Percentiles rank a stretch among this genome's conserved stretches.
phyloP scores from a whole-genome alignment of 805 yeast species.

The Ogataea neopini region DNA sequence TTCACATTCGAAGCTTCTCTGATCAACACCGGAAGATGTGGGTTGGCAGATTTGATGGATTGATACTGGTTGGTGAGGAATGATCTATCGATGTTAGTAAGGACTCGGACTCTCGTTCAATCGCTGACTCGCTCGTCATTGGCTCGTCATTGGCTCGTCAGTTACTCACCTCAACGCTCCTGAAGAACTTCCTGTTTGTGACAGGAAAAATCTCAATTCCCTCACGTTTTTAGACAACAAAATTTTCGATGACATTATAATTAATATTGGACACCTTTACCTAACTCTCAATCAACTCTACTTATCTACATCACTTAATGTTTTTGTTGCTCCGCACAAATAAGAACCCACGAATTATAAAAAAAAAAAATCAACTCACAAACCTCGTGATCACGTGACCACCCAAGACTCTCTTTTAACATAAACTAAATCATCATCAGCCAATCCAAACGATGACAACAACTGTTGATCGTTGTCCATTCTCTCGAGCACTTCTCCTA shows the following conservation, averaged over 20 bases:
- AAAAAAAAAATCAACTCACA: background rate
- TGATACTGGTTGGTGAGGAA: constrained; percentile 67
- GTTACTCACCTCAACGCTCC: constrained; percentile 54
- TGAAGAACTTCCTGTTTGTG: constrained; percentile 76
- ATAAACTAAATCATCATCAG: constrained; percentile 7
- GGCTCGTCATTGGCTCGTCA: too few relatives aligned
- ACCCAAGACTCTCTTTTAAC: constrained; percentile 14
- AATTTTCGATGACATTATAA: constrained; percentile 28
- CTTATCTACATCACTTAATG: too few relatives aligned
- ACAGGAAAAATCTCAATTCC: constrained; percentile 80
- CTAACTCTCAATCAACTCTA: background rate
- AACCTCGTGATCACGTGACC: constrained; percentile 3
- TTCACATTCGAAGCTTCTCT: constrained; percentile 75
- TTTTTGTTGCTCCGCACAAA: background rate
- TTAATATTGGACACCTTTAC: too few relatives aligned
- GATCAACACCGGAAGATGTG: constrained; percentile 69
- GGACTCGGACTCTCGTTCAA: too few relatives aligned
- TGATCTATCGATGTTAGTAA: constrained; percentile 37
- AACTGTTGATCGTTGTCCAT: constrained; percentile 25
- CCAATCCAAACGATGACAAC: constrained; percentile 11
- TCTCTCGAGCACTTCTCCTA: constrained; percentile 12
- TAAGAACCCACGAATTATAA: background rate
- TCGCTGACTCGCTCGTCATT: too few relatives aligned
- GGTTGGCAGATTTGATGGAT: constrained; percentile 60
- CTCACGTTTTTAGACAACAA: constrained; percentile 55